Conservation (phyloP, 2,329 filamentous ascomycete species). For the Blastomyces emzantsi region DNA sequence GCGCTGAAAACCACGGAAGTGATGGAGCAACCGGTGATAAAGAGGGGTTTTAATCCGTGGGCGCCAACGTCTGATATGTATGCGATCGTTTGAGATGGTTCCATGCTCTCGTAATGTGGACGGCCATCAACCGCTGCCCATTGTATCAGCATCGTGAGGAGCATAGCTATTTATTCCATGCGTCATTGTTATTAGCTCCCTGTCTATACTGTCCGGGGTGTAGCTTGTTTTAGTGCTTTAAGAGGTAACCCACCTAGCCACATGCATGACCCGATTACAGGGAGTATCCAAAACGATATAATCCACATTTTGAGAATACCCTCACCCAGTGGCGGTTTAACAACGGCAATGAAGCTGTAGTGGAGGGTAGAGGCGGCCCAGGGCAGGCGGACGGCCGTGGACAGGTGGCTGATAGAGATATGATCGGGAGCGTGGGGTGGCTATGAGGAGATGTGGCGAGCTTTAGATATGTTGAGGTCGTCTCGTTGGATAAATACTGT, state of each 20-base stretch:
- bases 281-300: conserved; percentile 46
- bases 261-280: conserved; percentile 49
- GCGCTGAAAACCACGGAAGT: conserved; percentile 74
- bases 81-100: conserved; percentile 44
- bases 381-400: not conserved
- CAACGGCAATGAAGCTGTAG: not conserved
- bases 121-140: conserved; percentile 44
- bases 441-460: not conserved
- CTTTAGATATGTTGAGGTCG: not conserved
- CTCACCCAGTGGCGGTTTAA: not conserved
- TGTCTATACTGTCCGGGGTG: not conserved
- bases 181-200: conserved; percentile 1
- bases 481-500: not conserved
- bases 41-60: conserved; percentile 50
- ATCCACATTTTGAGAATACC: conserved; percentile 31
- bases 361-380: not conserved
- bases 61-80: conserved; percentile 51
- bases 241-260: conserved; percentile 39
- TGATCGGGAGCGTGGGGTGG: not conserved
- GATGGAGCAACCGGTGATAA: conserved; percentile 50
- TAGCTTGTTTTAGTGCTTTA: not conserved
- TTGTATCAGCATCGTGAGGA: conserved; percentile 50
- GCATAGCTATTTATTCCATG: conserved; percentile 39
- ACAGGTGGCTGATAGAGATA: not conserved
- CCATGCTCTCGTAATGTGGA: conserved; percentile 48